Evolutionary conservation across 169 alveolate genomes (phyloP).

Genomic region (Babesia gibsoni): DNA sequence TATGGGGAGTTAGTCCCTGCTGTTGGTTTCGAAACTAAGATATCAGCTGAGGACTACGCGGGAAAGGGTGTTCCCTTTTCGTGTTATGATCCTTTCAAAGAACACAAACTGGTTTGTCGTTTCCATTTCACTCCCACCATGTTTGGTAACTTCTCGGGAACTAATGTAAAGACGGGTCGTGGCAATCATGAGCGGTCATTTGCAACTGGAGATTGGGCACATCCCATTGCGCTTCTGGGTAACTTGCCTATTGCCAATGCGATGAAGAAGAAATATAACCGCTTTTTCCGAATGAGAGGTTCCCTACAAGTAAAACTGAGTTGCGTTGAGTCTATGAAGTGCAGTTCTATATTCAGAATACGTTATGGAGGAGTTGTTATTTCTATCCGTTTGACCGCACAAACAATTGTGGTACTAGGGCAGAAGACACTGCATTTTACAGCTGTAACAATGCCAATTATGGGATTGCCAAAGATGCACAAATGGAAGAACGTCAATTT

Average conservation of each 20-base stretch:
- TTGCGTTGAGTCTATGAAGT: slow-evolving; percentile 41
- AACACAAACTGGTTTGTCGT: slow-evolving; percentile 33
- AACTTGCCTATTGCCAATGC: not conserved
- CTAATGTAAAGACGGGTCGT: slow-evolving; percentile 3
- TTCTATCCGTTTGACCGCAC: slow-evolving; percentile 40
- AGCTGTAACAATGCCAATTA: slow-evolving; percentile 15
- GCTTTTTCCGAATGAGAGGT: slow-evolving; percentile 42
- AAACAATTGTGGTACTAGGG: slow-evolving; percentile 49
- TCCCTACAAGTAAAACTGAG: slow-evolving; percentile 36
- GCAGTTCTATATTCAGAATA: slow-evolving; percentile 30
- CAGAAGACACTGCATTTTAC: slow-evolving; percentile 56
- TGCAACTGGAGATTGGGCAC: not conserved
- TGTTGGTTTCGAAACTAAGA: not conserved
- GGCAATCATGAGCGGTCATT: slow-evolving; percentile 10
- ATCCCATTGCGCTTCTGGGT: not conserved
- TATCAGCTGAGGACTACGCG: slow-evolving; percentile 18
- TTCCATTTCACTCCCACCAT: slow-evolving; percentile 13
- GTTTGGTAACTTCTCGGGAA: not conserved
- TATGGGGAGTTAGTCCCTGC: slow-evolving; percentile 52
- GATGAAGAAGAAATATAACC: not conserved
- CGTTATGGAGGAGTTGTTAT: slow-evolving; percentile 23
- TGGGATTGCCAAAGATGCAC: slow-evolving; percentile 9
- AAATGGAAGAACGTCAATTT: not conserved
- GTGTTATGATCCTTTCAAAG: slow-evolving; percentile 60
- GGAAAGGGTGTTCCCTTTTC: slow-evolving; percentile 39